Base-by-base conservation (phyloP, 23 red algal species). In the Gracilaria caudata region DNA sequence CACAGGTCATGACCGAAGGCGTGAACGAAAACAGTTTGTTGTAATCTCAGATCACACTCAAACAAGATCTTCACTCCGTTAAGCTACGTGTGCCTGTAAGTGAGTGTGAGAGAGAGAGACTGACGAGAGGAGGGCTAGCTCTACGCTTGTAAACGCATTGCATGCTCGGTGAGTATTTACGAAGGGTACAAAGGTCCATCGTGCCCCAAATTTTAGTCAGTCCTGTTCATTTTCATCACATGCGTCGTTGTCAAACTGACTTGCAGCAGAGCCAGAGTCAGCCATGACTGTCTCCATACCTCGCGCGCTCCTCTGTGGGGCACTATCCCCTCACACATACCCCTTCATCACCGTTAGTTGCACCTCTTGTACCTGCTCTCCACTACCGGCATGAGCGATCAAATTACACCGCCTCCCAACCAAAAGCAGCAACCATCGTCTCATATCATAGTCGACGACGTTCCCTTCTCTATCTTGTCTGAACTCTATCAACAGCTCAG, bases 381-480 rank as follows among this genome's bases (percentile, higher is more conserved):
- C 30, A 19, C 19, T 1, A 35, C 29, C 5, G 1, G 19, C 8
- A 66, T 66, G 61, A 66, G 61, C 61, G 6, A 66, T 35, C 11
- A 36, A 16, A 14, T 66, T 16, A 66, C 61, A 36, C 3, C 9
- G 0, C 7, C 28, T 8, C 0, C 14, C 30, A 33, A 36, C 26
- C 61, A 7, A 66, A 24, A 24, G 4, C 23, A 28, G 28, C 61
- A 66, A 35, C 1, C 19, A 24, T 26, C 70, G 39, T 11, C 38
- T 9, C 38, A 7, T 26, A 6, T 25, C 35, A 75, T 40, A 3
- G 39, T 75, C 25, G 77, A 80, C 29, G 12, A 49, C 23, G 25
- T 80, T n/a, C 56, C 56, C 10, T 80, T 80, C 56, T 60, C 51
- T 3, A 60, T 63, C 12, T 44, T 80, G 0, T 4, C 77, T 23